Conservation (phyloP, 169 alveolate species). For the Theileria sp. region DNA sequence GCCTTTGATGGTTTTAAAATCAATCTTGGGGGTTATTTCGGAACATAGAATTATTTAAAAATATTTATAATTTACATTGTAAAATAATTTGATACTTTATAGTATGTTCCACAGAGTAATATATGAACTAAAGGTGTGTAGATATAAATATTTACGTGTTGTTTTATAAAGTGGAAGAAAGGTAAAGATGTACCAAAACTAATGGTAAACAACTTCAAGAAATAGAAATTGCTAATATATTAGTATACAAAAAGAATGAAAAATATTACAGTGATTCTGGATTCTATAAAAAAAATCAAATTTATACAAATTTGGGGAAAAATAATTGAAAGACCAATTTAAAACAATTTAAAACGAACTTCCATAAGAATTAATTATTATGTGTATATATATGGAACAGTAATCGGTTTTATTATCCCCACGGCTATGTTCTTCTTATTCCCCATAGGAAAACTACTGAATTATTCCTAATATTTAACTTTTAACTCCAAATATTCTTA, state of each 20-base stretch:
- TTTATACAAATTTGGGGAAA: not conserved
- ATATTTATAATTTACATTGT: not conserved
- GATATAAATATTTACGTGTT: not conserved
- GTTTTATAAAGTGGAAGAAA: not conserved
- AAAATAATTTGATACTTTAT: too few species aligned
- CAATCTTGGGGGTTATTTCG: slow-evolving; percentile 2
- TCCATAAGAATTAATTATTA: too few species aligned
- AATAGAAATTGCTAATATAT: too few species aligned
- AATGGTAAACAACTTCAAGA: not conserved
- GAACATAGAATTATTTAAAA: not conserved
- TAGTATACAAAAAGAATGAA: not conserved
- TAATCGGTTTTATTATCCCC: not conserved
- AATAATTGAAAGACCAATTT: too few species aligned
- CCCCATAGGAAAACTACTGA: not conserved
- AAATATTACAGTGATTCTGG: not conserved
- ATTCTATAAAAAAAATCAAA: not conserved
- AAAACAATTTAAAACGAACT: not conserved
- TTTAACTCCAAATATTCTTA: not conserved
- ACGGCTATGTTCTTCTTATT: not conserved
- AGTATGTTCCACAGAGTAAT: not conserved
- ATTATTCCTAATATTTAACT: not conserved
- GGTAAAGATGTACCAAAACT: not conserved
- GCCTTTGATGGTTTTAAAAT: slow-evolving; percentile 2
- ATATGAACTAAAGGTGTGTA: not conserved
- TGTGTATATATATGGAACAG: not conserved